Conservation (phyloP, 2,329 filamentous ascomycete species). For the Sporothrix euskadiensis region DNA sequence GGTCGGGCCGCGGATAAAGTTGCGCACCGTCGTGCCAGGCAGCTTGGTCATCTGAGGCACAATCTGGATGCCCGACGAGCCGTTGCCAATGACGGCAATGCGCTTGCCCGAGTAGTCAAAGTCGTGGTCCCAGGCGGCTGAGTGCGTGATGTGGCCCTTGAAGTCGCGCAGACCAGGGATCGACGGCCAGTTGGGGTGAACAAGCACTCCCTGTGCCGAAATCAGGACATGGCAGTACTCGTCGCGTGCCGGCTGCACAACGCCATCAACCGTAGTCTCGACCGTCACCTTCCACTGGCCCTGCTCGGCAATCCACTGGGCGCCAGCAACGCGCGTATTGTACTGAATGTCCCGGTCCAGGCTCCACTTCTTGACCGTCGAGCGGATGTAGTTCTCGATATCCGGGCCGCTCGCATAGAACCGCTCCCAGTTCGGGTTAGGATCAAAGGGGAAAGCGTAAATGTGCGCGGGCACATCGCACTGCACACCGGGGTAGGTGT, state of each 20-base stretch:
- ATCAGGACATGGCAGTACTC: slow-evolving; percentile 19
- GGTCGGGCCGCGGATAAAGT: slow-evolving; percentile 15
- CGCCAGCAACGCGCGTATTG: slow-evolving; percentile 19
- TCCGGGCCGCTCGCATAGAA: slow-evolving; percentile 23
- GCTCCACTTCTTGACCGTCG: slow-evolving; percentile 21
- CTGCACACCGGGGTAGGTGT: slow-evolving; percentile 36
- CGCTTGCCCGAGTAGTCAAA: slow-evolving; percentile 37
- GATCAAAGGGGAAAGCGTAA: slow-evolving; percentile 23
- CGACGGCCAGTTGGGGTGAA: slow-evolving; percentile 24
- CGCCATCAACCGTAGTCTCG: not conserved
- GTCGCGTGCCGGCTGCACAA: slow-evolving; percentile 6
- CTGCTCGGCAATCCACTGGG: slow-evolving; percentile 5
- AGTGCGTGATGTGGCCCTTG: slow-evolving; percentile 37
- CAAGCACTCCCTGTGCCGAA: slow-evolving; percentile 18
- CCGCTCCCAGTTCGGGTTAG: slow-evolving; percentile 24
- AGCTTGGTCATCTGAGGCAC: slow-evolving; percentile 24
- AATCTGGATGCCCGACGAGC: slow-evolving; percentile 40
- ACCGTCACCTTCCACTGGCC: slow-evolving; percentile 21
- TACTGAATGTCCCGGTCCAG: slow-evolving; percentile 21
- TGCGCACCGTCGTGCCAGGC: slow-evolving; percentile 14
- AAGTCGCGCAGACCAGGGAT: slow-evolving; percentile 34
- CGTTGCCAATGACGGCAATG: slow-evolving; percentile 44
- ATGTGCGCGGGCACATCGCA: slow-evolving; percentile 36
- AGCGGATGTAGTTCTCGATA: slow-evolving; percentile 23
- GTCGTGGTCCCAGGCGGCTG: slow-evolving; percentile 36